Evolutionary conservation across 192 early-diverging fungal genomes (phyloP), one percentile per base, ranked within the genome.

Genomic region (Coemansia sp.): DNA sequence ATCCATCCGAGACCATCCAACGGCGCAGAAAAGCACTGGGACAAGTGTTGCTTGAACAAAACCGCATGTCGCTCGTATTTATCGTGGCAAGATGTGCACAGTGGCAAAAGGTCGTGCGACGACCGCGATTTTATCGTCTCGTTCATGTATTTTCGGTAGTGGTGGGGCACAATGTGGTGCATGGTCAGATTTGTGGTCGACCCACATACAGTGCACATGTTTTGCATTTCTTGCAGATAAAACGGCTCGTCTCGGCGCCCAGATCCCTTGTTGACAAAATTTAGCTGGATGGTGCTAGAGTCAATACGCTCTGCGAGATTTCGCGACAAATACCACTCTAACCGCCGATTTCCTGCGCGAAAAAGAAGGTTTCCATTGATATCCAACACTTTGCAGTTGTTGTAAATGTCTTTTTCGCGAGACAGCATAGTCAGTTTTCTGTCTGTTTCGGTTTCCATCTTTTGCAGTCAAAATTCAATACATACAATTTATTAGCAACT

Each of bases 171-270:
- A 1, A 82, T 54, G 17, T 82, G 79, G 63, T 82, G 79, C 70
- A 73, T 64, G 9, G 79, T 82, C 15, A 82, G 64, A 0, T 17
- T 17, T 0, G 50, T 47, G 0, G 50, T 2, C 1, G 54, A 9
- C 7, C 66, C 69, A 37, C 79, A 82, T 19, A 73, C 62, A 1
- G 61, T 66, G 55, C 79, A 82, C 15, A 24, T 39, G 64, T 82
- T 76, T 17, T 49, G 59, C 79, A 82, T 82, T 48, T 82, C 79
- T 49, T 82, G 79, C 17, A 82, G 43, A 19, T 82, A 82, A 45
- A 76, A 82, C 29, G 73, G 69, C 64, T 76, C 69, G 41, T 57
- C 54, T 24, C 35, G 58, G 2, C 79, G 73, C 17, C 79, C 79
- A 5, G 23, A 49, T 15, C 79, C 79, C 45, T 69, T 69, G 71